Conservation (phyloP, 2,329 filamentous ascomycete genomes). For the Didymella sp. region DNA sequence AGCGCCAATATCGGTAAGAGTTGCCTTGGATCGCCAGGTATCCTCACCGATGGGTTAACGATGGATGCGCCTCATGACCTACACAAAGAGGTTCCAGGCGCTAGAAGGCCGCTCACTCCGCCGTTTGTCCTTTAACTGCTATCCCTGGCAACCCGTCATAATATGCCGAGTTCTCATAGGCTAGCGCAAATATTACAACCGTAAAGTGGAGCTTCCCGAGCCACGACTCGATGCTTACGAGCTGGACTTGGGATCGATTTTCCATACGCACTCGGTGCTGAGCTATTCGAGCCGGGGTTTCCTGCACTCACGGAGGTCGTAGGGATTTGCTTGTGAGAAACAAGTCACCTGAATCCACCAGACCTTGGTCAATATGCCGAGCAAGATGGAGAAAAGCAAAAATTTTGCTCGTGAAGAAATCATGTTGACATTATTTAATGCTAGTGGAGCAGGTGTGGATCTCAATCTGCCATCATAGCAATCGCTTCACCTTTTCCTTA, state of each 20-base stretch:
- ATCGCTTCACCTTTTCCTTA: neutral
- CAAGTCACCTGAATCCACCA: constrained; percentile 15
- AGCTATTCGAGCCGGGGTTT: neutral
- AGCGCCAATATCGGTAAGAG: constrained; percentile 14
- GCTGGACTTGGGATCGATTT: constrained; percentile 9
- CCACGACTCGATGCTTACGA: neutral
- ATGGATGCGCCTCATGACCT: constrained; percentile 13
- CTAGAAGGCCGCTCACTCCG: constrained; percentile 3
- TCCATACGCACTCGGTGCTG: neutral
- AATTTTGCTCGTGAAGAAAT: constrained; percentile 16
- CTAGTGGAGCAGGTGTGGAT: neutral
- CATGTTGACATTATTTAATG: constrained; percentile 9
- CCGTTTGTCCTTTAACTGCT: constrained; percentile 1
- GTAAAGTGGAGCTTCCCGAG: neutral
- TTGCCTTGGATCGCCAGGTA: constrained; percentile 6
- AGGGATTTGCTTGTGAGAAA: constrained; percentile 1
- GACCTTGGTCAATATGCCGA: constrained; percentile 9
- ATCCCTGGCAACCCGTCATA: constrained; percentile 1
- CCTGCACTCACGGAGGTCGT: constrained; percentile 12
- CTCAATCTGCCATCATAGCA: neutral
- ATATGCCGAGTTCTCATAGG: neutral
- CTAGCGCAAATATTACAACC: neutral
- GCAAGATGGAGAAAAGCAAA: neutral
- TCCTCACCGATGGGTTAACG: neutral
- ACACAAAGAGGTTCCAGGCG: neutral